A percentile compares a stretch with the other conserved stretches of the same genome.
phyloP scores from a whole-genome alignment of 352 stramenopile genomes.

The Pseudoperonospora humuli region DNA sequence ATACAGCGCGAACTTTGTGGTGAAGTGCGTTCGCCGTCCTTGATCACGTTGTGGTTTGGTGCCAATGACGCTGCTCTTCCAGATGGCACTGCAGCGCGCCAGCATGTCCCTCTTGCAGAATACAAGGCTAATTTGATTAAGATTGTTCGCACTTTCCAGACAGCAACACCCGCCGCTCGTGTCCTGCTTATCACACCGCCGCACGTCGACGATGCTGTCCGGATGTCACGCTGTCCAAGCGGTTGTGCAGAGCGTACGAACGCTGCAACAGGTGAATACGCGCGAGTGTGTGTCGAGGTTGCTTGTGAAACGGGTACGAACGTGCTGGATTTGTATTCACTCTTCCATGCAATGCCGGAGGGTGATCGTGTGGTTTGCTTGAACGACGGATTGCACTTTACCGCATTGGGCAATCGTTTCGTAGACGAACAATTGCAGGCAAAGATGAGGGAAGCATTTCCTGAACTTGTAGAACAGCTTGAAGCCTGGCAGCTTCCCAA shows the following conservation, averaged over 20 bases:
- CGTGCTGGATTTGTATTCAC: constrained; percentile 38
- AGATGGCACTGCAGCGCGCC: constrained; percentile 9
- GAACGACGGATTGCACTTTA: constrained; percentile 52
- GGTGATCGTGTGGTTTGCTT: constrained; percentile 27
- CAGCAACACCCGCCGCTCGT: constrained; percentile 16
- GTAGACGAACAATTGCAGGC: constrained; percentile 31
- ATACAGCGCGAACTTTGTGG: constrained; percentile 29
- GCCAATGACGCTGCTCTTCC: constrained; percentile 55
- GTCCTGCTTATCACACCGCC: constrained; percentile 55
- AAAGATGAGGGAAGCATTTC: constrained; percentile 26
- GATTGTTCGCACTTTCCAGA: constrained; percentile 21
- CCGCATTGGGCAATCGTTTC: constrained; percentile 35
- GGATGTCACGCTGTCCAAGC: constrained; percentile 4
- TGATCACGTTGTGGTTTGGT: constrained; percentile 63
- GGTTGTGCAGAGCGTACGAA: constrained; percentile 37
- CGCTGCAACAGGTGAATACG: constrained; percentile 31
- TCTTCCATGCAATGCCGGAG: constrained; percentile 34
- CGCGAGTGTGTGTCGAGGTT: constrained; percentile 33
- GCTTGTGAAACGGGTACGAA: constrained; percentile 17
- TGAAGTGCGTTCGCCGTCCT: constrained; percentile 21
- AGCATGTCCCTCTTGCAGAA: constrained; percentile 42
- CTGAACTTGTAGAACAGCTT: constrained; percentile 18
- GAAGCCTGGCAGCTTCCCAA: constrained; percentile 30
- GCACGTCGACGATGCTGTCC: constrained; percentile 36
- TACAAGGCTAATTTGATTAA: constrained; percentile 36